A percentile compares a stretch with the other conserved stretches of the same genome.
phyloP scores from a whole-genome alignment of 1,284 basidiomycete species.

The Ceratobasidium sp. region DNA sequence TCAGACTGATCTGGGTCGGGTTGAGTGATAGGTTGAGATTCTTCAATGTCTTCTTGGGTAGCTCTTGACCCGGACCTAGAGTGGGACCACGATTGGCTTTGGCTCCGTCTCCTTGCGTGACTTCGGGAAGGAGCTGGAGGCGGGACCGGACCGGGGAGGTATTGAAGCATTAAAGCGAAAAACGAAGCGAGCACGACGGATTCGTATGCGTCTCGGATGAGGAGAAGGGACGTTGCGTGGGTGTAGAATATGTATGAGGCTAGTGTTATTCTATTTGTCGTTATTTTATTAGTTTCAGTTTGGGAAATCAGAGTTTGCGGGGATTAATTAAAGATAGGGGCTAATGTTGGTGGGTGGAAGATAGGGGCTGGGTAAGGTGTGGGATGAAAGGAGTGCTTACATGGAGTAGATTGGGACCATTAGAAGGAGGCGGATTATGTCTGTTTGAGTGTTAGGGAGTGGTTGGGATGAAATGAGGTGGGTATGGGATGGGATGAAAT shows the following conservation, averaged over 20 bases:
- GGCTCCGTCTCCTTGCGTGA: not conserved
- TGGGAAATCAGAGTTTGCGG: not conserved
- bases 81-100: not conserved
- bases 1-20: conserved; percentile 46
- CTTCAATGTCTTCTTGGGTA: not conserved
- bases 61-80: not conserved
- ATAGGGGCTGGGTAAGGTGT: not conserved
- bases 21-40: conserved; percentile 1
- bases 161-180: conserved; percentile 82
- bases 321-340: conserved; percentile 22
- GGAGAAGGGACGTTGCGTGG: conserved; percentile 72
- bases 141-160: conserved; percentile 65
- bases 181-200: conserved; percentile 80
- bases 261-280: conserved; percentile 63
- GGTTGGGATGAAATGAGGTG: not conserved
- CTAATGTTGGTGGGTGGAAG: not conserved
- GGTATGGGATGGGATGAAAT: conserved; percentile 27
- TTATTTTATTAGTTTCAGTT: too few species aligned
- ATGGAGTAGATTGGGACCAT: conserved; percentile 84
- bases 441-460: conserved; percentile 59
- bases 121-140: not conserved
- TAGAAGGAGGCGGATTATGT: conserved; percentile 80
- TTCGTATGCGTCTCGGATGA: conserved; percentile 78
- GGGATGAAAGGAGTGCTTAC: not conserved
- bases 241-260: conserved; percentile 82